Evolutionary conservation across 2,329 filamentous ascomycete genomes (phyloP).

Genomic region (Aureobasidium mangrovei): DNA sequence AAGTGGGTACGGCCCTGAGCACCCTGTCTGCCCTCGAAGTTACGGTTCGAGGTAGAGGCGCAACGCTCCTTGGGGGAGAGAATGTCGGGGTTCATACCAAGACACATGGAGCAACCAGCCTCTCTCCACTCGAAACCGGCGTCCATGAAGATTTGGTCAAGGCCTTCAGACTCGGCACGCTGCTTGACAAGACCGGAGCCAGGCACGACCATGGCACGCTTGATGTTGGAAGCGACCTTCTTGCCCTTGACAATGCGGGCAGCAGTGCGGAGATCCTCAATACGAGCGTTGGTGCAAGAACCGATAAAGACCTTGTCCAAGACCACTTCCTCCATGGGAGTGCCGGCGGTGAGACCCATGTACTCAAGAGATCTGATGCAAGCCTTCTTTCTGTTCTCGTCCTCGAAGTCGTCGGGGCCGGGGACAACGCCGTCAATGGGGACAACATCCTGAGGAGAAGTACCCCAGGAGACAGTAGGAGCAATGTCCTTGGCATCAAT

Average conservation of each 20-base stretch:
- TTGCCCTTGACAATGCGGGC: constrained; percentile 78
- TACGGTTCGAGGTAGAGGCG: constrained; percentile 91
- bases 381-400: constrained; percentile 68
- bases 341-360: constrained; percentile 85
- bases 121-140: constrained; percentile 98
- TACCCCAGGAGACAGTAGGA: constrained; percentile 94
- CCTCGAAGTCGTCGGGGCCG: constrained; percentile 76
- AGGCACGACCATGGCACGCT: constrained; percentile 91
- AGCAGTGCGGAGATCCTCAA: constrained; percentile 87
- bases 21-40: constrained; percentile 94
- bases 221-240: constrained; percentile 80
- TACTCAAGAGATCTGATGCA: constrained; percentile 83
- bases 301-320: constrained; percentile 98
- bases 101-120: constrained; percentile 96
- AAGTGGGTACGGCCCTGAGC: constrained; percentile 85
- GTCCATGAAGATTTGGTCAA: constrained; percentile 84
- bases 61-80: constrained; percentile 86
- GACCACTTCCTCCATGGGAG: constrained; percentile 80
- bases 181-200: constrained; percentile 91
- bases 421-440: constrained; percentile 88
- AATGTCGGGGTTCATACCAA: constrained; percentile 99
- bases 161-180: constrained; percentile 81
- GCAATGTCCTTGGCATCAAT: constrained; percentile 89
- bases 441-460: constrained; percentile 91
- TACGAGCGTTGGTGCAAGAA: constrained; percentile 93